Evolutionary conservation across 768 basidiomycete species (phyloP), one percentile per base, ranked within the genome.

Genomic region (Pleurotus giganteus): DNA sequence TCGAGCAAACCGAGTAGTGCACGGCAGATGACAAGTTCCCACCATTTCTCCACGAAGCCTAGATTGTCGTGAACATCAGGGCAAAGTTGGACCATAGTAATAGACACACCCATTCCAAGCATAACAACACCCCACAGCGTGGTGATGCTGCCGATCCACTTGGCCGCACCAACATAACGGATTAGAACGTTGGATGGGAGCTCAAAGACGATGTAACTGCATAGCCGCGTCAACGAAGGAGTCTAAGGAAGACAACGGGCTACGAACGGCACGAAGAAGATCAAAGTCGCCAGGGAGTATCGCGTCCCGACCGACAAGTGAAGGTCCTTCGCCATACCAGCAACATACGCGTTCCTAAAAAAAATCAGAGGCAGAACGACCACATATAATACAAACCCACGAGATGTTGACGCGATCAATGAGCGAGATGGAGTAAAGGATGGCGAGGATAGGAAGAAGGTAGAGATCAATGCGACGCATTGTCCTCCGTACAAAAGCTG

Each of bases 1-100:
- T 92, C 91, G 59, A 89, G 86, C 57, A 80, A 72, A 17, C 88
- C 87, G 51, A 89, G 74, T 69, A 88, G 54, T 15, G 76, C 68
- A 37, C 77, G 73, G 51, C 74, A 74, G n/a, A 73, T 58, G 7
- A 71, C 66, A 13, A 80, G 66, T 41, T 67, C 66, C 2, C 66
- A 63, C 77, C 77, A 79, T 3, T 65, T 67, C 23, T 65, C 59
- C 2, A 77, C 70, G 58, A 74, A 78, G 2, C 74, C 77, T 51
- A 51, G 7, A 8, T 4, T 19, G 23, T 6, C 3, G 15, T 51
- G 5, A 51, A 23, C n/a, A 36, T 17, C n/a, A 36, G 9, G 7
- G 8, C 24, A 37, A 11, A 23, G 11, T 6, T 4, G 15, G n/a
- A 32, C 15, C 31, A 21, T 31, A 23, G 4, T 12, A 9, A 19